Conservation (phyloP, 352 stramenopile species). For the Globisporangium viniferum region DNA sequence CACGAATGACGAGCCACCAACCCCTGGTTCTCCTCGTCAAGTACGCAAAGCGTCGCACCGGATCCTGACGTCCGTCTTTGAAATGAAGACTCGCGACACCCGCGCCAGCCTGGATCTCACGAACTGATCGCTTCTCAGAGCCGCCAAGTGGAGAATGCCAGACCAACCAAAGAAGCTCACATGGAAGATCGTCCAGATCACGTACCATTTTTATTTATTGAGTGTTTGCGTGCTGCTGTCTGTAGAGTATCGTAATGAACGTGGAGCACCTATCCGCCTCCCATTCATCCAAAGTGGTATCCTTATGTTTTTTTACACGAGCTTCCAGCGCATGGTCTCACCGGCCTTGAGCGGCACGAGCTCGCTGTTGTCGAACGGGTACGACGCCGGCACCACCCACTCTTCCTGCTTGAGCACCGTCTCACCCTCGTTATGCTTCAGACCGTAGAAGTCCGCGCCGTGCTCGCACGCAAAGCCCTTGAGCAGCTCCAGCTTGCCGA, state of each 20-base stretch:
- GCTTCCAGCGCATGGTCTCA: slow-evolving; percentile 91
- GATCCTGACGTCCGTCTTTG: slow-evolving; percentile 60
- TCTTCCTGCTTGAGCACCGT: slow-evolving; percentile 86
- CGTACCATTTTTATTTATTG: slow-evolving; percentile 6
- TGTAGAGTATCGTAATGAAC: neutral
- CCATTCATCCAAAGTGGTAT: neutral
- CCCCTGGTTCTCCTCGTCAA: neutral
- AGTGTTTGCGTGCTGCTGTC: neutral
- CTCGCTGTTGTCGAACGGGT: slow-evolving; percentile 84
- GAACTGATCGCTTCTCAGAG: slow-evolving; percentile 4
- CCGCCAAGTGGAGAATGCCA: neutral
- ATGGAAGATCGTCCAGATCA: neutral
- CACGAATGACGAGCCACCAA: neutral
- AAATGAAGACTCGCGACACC: slow-evolving; percentile 60
- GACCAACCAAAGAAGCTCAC: neutral
- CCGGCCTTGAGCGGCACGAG: slow-evolving; percentile 93
- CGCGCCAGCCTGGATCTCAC: slow-evolving; percentile 38
- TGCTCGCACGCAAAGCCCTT: slow-evolving; percentile 94
- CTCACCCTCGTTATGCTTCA: slow-evolving; percentile 88
- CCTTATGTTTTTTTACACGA: slow-evolving; percentile 19
- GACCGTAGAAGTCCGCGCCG: slow-evolving; percentile 96
- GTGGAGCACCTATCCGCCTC: neutral
- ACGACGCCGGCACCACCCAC: slow-evolving; percentile 91
- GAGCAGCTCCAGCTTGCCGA: slow-evolving; percentile 91
- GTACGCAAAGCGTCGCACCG: slow-evolving; percentile 29